Evolutionary conservation across 2,329 filamentous ascomycete species (phyloP).

Genomic region (Stagonosporopsis vannaccii): DNA sequence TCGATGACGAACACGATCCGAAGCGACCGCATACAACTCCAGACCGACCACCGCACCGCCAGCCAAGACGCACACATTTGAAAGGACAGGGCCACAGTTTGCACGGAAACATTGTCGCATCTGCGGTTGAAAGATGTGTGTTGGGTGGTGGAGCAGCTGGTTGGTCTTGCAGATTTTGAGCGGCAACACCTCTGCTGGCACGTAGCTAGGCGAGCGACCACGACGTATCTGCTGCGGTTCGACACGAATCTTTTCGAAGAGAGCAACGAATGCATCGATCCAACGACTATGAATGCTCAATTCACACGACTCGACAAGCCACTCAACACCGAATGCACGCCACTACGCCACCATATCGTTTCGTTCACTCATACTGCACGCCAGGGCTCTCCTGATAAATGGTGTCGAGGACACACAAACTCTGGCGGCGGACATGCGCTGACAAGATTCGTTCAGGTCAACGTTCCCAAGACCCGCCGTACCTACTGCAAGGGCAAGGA

Average conservation of each 20-base stretch:
- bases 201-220: neutral
- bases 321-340: neutral
- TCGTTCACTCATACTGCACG: conserved; percentile 26
- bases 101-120: neutral
- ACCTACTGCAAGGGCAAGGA: conserved; percentile 98
- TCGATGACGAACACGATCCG: conserved; percentile 32
- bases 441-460: conserved; percentile 69
- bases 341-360: conserved; percentile 1
- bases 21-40: conserved; percentile 20
- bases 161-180: neutral
- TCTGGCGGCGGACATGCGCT: conserved; percentile 23
- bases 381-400: conserved; percentile 10
- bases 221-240: neutral
- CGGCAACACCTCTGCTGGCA: neutral
- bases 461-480: conserved; percentile 97
- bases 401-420: conserved; percentile 10
- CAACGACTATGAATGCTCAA: neutral
- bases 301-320: neutral
- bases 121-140: neutral
- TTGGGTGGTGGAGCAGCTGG: neutral
- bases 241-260: too few species aligned
- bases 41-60: neutral
- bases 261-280: neutral
- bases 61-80: neutral
- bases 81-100: conserved; percentile 1